Conservation (phyloP, 257 asterid genomes). For the Thymus quinquecostatus region DNA sequence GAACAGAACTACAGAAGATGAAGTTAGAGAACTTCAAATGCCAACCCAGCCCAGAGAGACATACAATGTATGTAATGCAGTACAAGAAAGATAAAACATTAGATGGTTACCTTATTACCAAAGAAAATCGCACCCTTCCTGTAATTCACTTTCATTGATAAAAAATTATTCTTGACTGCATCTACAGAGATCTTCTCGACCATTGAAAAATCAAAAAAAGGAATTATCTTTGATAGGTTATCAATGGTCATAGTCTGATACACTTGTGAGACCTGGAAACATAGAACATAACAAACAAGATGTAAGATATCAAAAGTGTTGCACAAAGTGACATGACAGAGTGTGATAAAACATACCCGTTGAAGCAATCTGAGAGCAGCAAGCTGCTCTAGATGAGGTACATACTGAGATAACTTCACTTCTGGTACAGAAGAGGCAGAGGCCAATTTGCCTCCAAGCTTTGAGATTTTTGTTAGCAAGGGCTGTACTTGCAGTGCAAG, state of each 20-base stretch:
- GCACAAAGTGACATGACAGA: neutral
- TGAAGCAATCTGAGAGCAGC: conserved; percentile 86
- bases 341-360: conserved; percentile 50
- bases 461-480: conserved; percentile 27
- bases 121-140: conserved; percentile 77
- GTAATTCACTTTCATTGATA: conserved; percentile 79
- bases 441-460: conserved; percentile 34
- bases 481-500: conserved; percentile 64
- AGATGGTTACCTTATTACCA: conserved; percentile 66
- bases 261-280: conserved; percentile 79
- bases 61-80: neutral
- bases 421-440: conserved; percentile 37
- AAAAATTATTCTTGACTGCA: conserved; percentile 73
- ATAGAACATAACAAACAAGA: conserved; percentile 12
- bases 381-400: conserved; percentile 80
- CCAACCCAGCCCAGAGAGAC: conserved; percentile 1
- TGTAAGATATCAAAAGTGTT: neutral
- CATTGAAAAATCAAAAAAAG: conserved; percentile 69
- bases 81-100: neutral
- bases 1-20: neutral
- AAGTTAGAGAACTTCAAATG: conserved; percentile 2
- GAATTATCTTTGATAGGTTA: conserved; percentile 62
- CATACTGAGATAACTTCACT: conserved; percentile 62
- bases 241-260: conserved; percentile 81
- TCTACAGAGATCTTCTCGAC: conserved; percentile 90